phyloP scores from a whole-genome alignment of 2,329 filamentous ascomycete genomes.

The Exophiala sp. region DNA sequence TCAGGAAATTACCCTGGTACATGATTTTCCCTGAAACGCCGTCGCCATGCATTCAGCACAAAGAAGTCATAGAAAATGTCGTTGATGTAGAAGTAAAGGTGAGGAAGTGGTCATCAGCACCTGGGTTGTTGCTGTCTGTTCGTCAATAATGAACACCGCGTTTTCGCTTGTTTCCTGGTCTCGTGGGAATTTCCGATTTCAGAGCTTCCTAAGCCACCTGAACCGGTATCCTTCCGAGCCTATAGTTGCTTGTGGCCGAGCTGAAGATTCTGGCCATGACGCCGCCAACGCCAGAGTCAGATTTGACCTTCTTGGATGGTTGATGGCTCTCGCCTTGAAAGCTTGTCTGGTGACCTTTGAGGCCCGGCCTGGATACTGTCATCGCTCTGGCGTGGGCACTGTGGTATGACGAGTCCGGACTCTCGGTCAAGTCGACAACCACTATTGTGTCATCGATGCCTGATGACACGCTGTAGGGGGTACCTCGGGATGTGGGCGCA shows the following conservation, averaged over 20 bases:
- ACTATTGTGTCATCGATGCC: constrained; percentile 29
- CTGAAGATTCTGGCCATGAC: constrained; percentile 42
- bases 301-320: constrained; percentile 40
- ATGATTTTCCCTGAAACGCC: constrained; percentile 13
- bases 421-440: constrained; percentile 24
- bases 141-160: not conserved
- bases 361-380: constrained; percentile 24
- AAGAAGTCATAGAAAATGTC: not conserved
- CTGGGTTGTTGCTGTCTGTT: not conserved
- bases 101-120: constrained; percentile 12
- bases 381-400: constrained; percentile 17
- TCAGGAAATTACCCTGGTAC: not conserved
- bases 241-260: constrained; percentile 39
- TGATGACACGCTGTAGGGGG: constrained; percentile 40
- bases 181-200: not conserved
- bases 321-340: constrained; percentile 33
- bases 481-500: constrained; percentile 38
- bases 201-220: constrained; percentile 18
- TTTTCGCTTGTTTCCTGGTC: constrained; percentile 4
- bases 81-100: not conserved
- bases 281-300: constrained; percentile 33
- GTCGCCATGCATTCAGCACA: constrained; percentile 20
- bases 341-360: constrained; percentile 32
- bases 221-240: constrained; percentile 25
- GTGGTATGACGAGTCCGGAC: constrained; percentile 29